Percentiles rank a stretch among this genome's conserved stretches.
These are phyloP conservation scores for Terfezia boudieri DNA, from an alignment of 495 filamentous ascomycete genomes.

Conservation along the genomic window DNA sequence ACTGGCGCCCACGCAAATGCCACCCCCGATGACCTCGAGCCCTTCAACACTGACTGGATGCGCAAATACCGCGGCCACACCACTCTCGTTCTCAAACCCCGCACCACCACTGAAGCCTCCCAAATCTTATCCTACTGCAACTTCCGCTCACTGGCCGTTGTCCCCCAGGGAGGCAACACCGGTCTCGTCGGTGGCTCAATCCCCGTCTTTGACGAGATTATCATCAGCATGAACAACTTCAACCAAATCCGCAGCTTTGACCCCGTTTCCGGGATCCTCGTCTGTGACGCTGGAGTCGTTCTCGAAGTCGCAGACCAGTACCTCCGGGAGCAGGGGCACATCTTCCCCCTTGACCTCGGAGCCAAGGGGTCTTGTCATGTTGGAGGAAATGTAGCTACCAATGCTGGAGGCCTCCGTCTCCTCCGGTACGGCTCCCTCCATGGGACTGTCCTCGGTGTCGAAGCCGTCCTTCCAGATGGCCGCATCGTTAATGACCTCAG, in stretches of 20 bases:
- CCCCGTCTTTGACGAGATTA: constrained; percentile 93
- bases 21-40: constrained; percentile 51
- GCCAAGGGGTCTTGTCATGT: constrained; percentile 96
- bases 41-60: constrained; percentile 98
- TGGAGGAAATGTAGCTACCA: constrained; percentile 94
- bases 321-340: constrained; percentile 51
- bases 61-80: constrained; percentile 88
- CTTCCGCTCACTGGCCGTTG: constrained; percentile 68
- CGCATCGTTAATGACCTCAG: constrained; percentile 74
- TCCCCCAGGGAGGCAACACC: constrained; percentile 95
- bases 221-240: constrained; percentile 72
- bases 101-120: constrained; percentile 61
- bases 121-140: constrained; percentile 84
- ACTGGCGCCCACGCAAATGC: constrained; percentile 55
- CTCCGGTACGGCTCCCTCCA: constrained; percentile 86
- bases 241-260: constrained; percentile 82
- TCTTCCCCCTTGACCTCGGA: constrained; percentile 88
- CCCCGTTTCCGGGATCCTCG: constrained; percentile 70
- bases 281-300: constrained; percentile 76
- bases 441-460: constrained; percentile 74
- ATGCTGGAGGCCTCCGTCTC: constrained; percentile 76
- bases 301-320: constrained; percentile 71
- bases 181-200: constrained; percentile 87
- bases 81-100: constrained; percentile 66
- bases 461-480: constrained; percentile 81